phyloP scores from a whole-genome alignment of 1,284 basidiomycete species.

The Cerioporus squamosus region DNA sequence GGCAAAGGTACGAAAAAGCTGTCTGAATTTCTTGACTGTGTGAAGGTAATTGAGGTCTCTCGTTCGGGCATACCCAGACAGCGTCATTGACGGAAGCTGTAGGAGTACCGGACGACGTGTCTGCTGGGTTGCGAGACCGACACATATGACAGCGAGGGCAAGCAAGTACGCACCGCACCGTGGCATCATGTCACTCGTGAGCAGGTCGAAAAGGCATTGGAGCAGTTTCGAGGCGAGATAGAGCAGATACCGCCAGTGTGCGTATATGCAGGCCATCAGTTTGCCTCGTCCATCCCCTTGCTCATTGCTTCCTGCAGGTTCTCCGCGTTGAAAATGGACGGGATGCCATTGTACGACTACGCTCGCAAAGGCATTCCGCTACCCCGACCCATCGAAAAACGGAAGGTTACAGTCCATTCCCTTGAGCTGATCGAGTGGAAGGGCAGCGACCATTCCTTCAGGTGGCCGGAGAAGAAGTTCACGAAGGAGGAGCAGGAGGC shows the following conservation, averaged over 20 bases:
- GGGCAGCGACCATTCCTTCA: slow-evolving; percentile 64
- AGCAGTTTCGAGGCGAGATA: slow-evolving; percentile 87
- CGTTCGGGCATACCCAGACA: slow-evolving; percentile 1
- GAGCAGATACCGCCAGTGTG: slow-evolving; percentile 92
- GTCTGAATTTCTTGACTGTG: slow-evolving; percentile 85
- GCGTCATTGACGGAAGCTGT: slow-evolving; percentile 15
- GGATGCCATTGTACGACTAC: slow-evolving; percentile 95
- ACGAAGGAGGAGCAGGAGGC: slow-evolving; percentile 72
- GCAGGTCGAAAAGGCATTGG: slow-evolving; percentile 71
- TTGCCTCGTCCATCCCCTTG: neutral
- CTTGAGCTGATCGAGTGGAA: slow-evolving; percentile 78
- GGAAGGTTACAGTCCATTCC: slow-evolving; percentile 84
- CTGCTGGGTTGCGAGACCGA: slow-evolving; percentile 95
- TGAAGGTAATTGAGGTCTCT: slow-evolving; percentile 66
- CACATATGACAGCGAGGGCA: slow-evolving; percentile 91
- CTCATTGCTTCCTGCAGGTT: slow-evolving; percentile 62
- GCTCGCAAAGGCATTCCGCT: slow-evolving; percentile 89
- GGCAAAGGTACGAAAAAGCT: slow-evolving; percentile 92
- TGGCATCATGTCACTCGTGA: slow-evolving; percentile 88
- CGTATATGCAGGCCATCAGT: slow-evolving; percentile 31
- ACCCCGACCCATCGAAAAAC: slow-evolving; percentile 89
- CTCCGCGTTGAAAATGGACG: slow-evolving; percentile 98
- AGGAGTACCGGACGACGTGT: slow-evolving; percentile 94
- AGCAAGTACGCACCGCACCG: slow-evolving; percentile 73
- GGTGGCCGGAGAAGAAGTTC: slow-evolving; percentile 76